These are phyloP conservation scores for Talaromyces thailandensis DNA, from an alignment of 495 filamentous ascomycete species.

Conservation along the genomic window DNA sequence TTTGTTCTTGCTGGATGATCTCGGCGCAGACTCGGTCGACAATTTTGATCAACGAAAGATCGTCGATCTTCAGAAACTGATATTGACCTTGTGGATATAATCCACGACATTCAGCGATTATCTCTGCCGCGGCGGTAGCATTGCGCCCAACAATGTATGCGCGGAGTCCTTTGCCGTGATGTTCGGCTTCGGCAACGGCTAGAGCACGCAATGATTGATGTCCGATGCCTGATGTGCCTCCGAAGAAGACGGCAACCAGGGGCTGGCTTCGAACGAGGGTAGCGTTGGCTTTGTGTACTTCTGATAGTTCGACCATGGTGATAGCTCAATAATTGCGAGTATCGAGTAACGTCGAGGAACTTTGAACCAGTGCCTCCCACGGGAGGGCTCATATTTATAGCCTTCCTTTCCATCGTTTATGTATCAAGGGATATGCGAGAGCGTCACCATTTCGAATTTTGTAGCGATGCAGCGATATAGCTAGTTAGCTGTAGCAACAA, in stretches of 20 bases:
- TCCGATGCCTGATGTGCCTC: slow-evolving; percentile 17
- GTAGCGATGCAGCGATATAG: background rate
- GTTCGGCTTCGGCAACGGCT: slow-evolving; percentile 7
- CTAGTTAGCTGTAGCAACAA: background rate
- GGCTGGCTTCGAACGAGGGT: slow-evolving; percentile 7
- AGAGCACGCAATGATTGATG: slow-evolving; percentile 13
- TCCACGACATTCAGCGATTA: slow-evolving; percentile 10
- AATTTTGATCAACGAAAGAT: slow-evolving; percentile 16
- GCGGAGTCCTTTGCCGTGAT: slow-evolving; percentile 5
- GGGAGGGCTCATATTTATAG: background rate
- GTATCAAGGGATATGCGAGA: background rate
- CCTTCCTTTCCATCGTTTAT: background rate
- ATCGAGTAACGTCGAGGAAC: background rate
- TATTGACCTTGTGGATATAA: slow-evolving; percentile 13
- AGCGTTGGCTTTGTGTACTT: slow-evolving; percentile 10
- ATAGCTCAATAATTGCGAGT: background rate
- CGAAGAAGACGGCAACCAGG: slow-evolving; percentile 15
- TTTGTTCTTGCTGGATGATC: slow-evolving; percentile 12
- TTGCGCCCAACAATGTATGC: slow-evolving; percentile 18
- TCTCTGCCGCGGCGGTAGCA: slow-evolving; percentile 10
- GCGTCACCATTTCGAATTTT: background rate
- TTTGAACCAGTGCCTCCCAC: background rate
- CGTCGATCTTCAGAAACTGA: slow-evolving; percentile 16
- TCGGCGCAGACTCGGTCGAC: slow-evolving; percentile 21
- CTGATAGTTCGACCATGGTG: slow-evolving; percentile 12